phyloP scores from a whole-genome alignment of 139 green algal species.

The Chlorella sp. region DNA sequence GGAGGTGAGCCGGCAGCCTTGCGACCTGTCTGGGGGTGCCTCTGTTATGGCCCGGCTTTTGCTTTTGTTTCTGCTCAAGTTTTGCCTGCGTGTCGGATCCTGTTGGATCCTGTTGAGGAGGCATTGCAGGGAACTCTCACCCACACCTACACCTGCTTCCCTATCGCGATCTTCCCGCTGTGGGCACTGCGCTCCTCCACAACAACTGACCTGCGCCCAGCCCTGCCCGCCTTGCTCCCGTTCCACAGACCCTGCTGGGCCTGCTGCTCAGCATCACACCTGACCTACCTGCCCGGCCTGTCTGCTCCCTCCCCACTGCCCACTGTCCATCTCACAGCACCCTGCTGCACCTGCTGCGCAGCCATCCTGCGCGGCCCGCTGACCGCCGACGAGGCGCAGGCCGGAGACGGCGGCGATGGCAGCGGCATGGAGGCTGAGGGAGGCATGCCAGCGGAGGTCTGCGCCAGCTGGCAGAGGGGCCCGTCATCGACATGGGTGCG shows the following conservation, averaged over 20 bases:
- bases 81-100: not conserved
- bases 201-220: not conserved
- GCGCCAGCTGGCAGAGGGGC: conserved; percentile 1
- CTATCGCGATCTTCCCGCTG: no score
- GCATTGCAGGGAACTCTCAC: not conserved
- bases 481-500: conserved; percentile 23
- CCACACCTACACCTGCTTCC: not conserved
- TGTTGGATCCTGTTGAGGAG: not conserved
- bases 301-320: no score
- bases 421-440: not conserved
- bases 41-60: no score
- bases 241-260: conserved; percentile 42
- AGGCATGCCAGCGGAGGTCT: not conserved
- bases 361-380: conserved; percentile 63
- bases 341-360: no score
- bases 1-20: conserved; percentile 29
- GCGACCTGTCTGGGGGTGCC: no score
- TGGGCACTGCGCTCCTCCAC: not conserved
- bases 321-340: no score
- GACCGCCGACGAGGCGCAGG: conserved; percentile 44
- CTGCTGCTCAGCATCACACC: conserved; percentile 74
- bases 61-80: no score
- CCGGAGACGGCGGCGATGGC: no score
- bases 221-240: not conserved
- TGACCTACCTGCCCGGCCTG: no score